Evolutionary conservation across 306 rosid genomes (phyloP).

Genomic region (Fragaria iinumae): DNA sequence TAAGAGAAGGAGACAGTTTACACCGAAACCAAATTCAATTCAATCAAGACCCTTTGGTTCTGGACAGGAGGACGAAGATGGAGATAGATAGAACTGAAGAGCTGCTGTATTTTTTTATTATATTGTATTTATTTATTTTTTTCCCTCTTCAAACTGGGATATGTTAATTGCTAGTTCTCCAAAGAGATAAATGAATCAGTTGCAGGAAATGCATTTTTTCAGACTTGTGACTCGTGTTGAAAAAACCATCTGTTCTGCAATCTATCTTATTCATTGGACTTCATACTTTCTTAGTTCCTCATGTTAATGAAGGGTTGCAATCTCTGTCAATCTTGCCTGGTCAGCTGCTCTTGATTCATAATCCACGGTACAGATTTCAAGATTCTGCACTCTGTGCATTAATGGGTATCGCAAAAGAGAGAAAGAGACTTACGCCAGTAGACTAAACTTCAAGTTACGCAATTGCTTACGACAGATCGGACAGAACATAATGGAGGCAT

Average conservation of each 20-base stretch:
- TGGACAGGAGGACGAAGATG: slow-evolving; percentile 27
- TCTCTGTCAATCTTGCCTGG: slow-evolving; percentile 2
- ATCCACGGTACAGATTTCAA: background rate
- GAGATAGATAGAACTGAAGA: slow-evolving; percentile 28
- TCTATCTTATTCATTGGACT: background rate
- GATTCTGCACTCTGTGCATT: background rate
- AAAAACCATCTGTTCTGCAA: background rate
- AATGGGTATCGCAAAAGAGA: background rate
- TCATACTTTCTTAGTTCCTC: background rate
- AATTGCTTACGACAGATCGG: background rate
- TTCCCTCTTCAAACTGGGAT: slow-evolving; percentile 20
- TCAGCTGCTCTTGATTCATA: background rate
- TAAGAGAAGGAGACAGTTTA: slow-evolving; percentile 20
- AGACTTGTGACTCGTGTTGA: background rate
- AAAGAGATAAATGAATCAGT: slow-evolving; percentile 22
- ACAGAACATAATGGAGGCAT: background rate
- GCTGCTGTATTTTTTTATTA: slow-evolving; percentile 41
- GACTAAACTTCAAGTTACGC: background rate
- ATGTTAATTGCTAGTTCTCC: slow-evolving; percentile 11
- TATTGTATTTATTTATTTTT: slow-evolving; percentile 48
- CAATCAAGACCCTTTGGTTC: slow-evolving; percentile 42
- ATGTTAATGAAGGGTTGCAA: background rate
- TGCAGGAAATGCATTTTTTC: slow-evolving; percentile 15
- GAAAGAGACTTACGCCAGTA: background rate
- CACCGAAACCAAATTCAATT: slow-evolving; percentile 33